A percentile compares a stretch with the other conserved stretches of the same genome.
Conservation (phyloP, 768 basidiomycete species). For the Obba rivulosa region DNA sequence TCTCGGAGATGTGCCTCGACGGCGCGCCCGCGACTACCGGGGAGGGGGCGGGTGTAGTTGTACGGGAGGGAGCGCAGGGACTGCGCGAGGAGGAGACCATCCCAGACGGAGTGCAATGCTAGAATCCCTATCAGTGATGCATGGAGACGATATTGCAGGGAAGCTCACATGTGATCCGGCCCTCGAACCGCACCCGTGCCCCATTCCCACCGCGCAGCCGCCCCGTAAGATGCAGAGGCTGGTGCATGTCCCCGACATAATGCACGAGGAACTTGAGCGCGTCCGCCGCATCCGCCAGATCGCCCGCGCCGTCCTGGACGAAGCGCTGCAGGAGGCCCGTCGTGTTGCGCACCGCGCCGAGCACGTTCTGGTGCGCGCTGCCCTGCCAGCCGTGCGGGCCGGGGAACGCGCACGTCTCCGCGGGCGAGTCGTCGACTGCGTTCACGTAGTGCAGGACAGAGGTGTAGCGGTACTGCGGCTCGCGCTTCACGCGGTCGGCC, state of each 20-base stretch:
- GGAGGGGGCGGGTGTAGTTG: conserved; percentile 78
- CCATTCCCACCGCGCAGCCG: conserved; percentile 86
- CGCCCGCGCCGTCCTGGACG: conserved; percentile 17
- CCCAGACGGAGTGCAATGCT: conserved; percentile 91
- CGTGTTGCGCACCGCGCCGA: conserved; percentile 75
- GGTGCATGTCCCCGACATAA: conserved; percentile 90
- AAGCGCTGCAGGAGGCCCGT: conserved; percentile 38
- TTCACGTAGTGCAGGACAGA: conserved; percentile 72
- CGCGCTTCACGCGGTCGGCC: conserved; percentile 69
- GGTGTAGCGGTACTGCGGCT: conserved; percentile 56
- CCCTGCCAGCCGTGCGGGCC: conserved; percentile 73
- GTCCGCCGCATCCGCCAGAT: conserved; percentile 48
- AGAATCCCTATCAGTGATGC: not conserved
- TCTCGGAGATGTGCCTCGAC: conserved; percentile 47
- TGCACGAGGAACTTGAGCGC: conserved; percentile 92
- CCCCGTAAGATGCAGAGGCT: conserved; percentile 88
- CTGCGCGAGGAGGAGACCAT: conserved; percentile 75
- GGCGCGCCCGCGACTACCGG: conserved; percentile 51
- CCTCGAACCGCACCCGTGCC: conserved; percentile 68
- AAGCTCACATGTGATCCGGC: conserved; percentile 60
- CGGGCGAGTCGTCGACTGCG: conserved; percentile 72
- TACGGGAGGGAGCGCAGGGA: conserved; percentile 62
- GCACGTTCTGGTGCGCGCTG: conserved; percentile 52
- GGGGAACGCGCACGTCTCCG: conserved; percentile 70
- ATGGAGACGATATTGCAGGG: not conserved